A percentile compares a stretch with the other conserved stretches of the same genome.
Conservation (phyloP, 768 basidiomycete genomes). For the Psilocybe azurescens region DNA sequence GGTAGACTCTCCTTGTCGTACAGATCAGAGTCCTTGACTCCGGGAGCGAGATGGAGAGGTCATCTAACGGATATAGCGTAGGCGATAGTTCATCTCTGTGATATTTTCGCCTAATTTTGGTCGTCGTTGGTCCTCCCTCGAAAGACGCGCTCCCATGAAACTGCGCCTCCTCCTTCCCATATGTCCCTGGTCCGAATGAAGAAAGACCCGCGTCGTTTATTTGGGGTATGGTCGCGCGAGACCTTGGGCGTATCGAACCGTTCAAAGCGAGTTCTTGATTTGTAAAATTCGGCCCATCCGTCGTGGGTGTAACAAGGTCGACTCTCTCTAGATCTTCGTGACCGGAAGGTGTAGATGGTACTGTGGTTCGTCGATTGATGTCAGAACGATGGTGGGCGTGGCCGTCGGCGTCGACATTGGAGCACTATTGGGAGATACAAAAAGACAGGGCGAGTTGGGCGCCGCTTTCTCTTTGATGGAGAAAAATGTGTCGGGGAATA, state of each 20-base stretch:
- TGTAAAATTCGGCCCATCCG: neutral
- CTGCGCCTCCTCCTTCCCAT: slow-evolving; percentile 10
- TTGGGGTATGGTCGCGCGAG: slow-evolving; percentile 5
- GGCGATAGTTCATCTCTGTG: slow-evolving; percentile 20
- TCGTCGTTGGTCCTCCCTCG: slow-evolving; percentile 2
- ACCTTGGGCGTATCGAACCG: slow-evolving; percentile 12
- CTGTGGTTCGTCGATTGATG: slow-evolving; percentile 11
- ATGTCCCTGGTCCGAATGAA: neutral
- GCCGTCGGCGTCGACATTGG: slow-evolving; percentile 8
- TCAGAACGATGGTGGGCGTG: slow-evolving; percentile 8
- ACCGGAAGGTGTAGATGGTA: neutral
- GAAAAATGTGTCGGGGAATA: slow-evolving; percentile 3
- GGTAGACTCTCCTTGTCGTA: slow-evolving; percentile 13
- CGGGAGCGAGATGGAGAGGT: neutral
- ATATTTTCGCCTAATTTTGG: slow-evolving; percentile 24
- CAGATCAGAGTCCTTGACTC: neutral
- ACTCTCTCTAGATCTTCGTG: slow-evolving; percentile 1
- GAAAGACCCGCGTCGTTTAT: neutral
- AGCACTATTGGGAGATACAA: neutral
- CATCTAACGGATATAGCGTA: slow-evolving; percentile 6
- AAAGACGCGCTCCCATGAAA: neutral
- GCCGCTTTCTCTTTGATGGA: slow-evolving; percentile 6
- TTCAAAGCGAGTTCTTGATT: slow-evolving; percentile 19
- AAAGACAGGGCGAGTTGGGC: slow-evolving; percentile 18
- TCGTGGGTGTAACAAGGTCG: neutral